Base-by-base conservation (phyloP, 371 early-diverging fungal genomes). In the Syncephalis plumigaleata region DNA sequence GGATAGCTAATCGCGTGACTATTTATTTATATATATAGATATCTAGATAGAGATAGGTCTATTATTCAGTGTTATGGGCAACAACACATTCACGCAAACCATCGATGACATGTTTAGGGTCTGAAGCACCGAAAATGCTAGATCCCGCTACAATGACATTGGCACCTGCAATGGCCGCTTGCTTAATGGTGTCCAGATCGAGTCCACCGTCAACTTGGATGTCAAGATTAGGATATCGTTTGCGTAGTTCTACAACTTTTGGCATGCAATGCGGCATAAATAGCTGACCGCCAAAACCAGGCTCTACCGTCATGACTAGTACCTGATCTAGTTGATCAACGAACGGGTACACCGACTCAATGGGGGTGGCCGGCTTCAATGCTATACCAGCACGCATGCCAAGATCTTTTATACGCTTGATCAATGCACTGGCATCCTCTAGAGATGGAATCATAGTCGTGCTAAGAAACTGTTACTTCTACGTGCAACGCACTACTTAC, bases 91-190 rank as follows among this genome's bases (percentile, higher is more conserved):
- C 66, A 51, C 79, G 73, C 53, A 88, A 74, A 13, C 59, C 65
- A 36, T 60, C 52, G 43, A 94, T 93, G 9, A 84, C 82, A 3
- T 71, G 77, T 17, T 63, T 58, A 5, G 89, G 90, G 22, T 77
- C 67, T 18, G 67, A 53, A 2, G 89, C 78, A 56, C 84, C 81
- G 67, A 96, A 98, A 25, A 98, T 79, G 16, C 84, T 81, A 13
- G 95, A 92, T 17, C 98, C 99, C 21, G 96, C 86, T n/a, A 99
- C 98, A 65, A 96, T 89, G 13, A 93, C 93, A 65, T 98, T 97
- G 16, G 98, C 98, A 20, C 96, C 98, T 27, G 91, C 93, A 49
- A 81, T 66, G 13, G 87, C 79, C 13, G 90, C 89, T 18, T 64
- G 58, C 25, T 82, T 81, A 57, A 99, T 87, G 39, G 83, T 99